Percentiles rank a stretch among this genome's conserved stretches.
phyloP scores from a whole-genome alignment of 257 asterid species.

The Przewalskia tangutica region DNA sequence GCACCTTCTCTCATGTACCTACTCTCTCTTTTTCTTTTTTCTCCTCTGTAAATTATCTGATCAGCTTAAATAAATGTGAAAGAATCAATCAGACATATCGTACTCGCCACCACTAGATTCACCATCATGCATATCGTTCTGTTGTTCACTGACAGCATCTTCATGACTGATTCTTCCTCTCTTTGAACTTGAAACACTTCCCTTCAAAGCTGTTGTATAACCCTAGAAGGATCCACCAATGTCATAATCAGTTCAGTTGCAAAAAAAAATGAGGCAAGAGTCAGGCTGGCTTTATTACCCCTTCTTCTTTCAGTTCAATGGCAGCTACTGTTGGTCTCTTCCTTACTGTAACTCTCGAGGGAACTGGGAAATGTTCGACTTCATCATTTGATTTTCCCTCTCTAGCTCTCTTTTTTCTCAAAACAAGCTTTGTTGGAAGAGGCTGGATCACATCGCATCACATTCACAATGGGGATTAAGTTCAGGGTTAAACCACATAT shows the following conservation, averaged over 20 bases:
- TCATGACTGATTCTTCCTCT: slow-evolving; percentile 35
- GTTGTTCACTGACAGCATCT: slow-evolving; percentile 28
- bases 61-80: neutral
- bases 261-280: neutral
- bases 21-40: neutral
- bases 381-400: slow-evolving; percentile 75
- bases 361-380: slow-evolving; percentile 69
- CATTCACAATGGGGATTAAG: neutral
- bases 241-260: neutral
- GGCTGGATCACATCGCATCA: slow-evolving; percentile 33
- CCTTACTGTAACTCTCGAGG: slow-evolving; percentile 61
- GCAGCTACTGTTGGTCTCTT: slow-evolving; percentile 45
- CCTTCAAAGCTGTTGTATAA: slow-evolving; percentile 32
- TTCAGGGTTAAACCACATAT: slow-evolving; percentile 1
- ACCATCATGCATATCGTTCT: slow-evolving; percentile 27
- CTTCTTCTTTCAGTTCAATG: slow-evolving; percentile 51
- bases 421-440: slow-evolving; percentile 39
- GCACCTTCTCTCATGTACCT: neutral
- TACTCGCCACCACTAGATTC: slow-evolving; percentile 71
- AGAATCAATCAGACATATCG: slow-evolving; percentile 55
- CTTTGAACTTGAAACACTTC: slow-evolving; percentile 21
- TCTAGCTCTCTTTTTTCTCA: slow-evolving; percentile 75
- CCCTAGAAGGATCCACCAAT: slow-evolving; percentile 32
- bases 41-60: neutral
- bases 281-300: slow-evolving; percentile 24